Conservation (phyloP, 73 alveolate genomes). For the Uronychia setigera region DNA sequence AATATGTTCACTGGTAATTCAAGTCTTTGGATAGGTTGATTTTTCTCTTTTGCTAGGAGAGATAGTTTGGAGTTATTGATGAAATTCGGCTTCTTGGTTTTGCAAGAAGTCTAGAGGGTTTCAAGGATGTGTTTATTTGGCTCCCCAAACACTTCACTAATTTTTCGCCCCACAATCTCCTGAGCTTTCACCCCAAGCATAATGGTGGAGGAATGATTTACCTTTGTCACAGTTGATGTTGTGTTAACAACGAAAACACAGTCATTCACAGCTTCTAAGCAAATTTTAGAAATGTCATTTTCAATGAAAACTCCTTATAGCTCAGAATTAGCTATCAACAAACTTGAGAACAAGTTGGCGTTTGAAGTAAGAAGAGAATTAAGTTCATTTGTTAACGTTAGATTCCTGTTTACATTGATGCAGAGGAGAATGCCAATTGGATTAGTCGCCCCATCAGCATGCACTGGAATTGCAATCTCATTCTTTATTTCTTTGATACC, state of each 20-base stretch:
- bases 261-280: conserved; percentile 31
- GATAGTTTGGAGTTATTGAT: no score
- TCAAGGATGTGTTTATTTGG: background rate
- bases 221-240: conserved; percentile 21
- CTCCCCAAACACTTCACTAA: background rate
- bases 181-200: background rate
- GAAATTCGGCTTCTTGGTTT: no score
- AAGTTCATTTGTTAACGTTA: background rate
- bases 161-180: background rate
- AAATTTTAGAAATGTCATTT: conserved; percentile 15
- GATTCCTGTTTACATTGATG: background rate
- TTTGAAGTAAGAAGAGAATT: background rate
- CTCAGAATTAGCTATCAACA: background rate
- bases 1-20: no score
- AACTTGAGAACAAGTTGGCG: background rate
- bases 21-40: no score
- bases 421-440: background rate
- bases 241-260: conserved; percentile 35
- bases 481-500: background rate
- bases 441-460: background rate
- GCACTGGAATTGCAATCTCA: background rate
- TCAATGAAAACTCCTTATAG: background rate
- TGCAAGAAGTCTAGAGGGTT: background rate
- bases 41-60: no score
- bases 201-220: conserved; percentile 22